Base-by-base conservation (phyloP, 2,329 filamentous ascomycete genomes). In the Helotiales sp. region DNA sequence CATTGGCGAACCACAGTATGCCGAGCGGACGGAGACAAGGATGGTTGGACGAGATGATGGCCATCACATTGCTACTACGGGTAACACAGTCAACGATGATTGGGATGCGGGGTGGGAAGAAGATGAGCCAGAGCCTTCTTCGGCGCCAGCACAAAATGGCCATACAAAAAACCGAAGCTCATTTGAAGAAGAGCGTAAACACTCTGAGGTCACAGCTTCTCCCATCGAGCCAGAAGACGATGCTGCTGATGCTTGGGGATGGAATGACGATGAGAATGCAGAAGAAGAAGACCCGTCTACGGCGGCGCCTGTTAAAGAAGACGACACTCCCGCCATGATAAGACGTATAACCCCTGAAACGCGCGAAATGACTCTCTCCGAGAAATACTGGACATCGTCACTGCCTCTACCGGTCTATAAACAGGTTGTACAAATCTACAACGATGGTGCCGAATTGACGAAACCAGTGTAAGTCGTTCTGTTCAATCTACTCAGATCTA, bases 351-450 rank as follows among this genome's bases (percentile, higher is more conserved):
- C 52, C 7, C 22, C 65, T 25, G 55, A 63, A 15, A 54, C 46
- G 2, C 58, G 62, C 51, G 89, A 95, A 69, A 76, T 98, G 58
- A 89, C 90, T 0, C 75, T 98, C 44, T 89, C 82, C 60, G 95
- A 99, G 74, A 89, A 83, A 1, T 99, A 96, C 72, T 90, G 87
- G 58, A 89, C 96, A 52, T 97, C 93, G 0, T 89, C 89, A 2
- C 88, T 97, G 71, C 93, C 95, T 0, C 87, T 91, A 60, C 84
- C 87, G 3, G 85, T 98, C 12, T 78, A 93, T 19, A 79, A 83
- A 17, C 79, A 90, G 27, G 84, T 93, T 52, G 76, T 79, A 22
- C 69, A 77, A 12, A 80, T 87, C 27, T 71, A 83, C 60, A 81
- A 87, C 59, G 86, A 89, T 63, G 85, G 79, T 1, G 81, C 83